Percentiles rank a stretch among this genome's conserved stretches.
Evolutionary conservation across 2,329 filamentous ascomycete genomes (phyloP).

Genomic region (Stachybotrys chartarum): DNA sequence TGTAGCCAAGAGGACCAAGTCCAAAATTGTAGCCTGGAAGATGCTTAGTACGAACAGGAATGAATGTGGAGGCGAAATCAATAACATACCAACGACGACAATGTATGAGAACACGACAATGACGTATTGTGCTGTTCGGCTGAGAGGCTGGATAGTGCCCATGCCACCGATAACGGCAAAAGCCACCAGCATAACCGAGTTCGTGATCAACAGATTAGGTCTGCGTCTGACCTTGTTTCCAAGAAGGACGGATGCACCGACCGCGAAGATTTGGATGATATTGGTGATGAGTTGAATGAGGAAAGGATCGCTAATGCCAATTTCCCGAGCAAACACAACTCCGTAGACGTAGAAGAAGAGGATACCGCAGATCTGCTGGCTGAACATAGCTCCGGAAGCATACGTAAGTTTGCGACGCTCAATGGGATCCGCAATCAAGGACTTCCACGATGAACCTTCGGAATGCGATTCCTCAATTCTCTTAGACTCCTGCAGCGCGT

Average conservation of each 20-base stretch:
- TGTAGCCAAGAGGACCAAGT: slow-evolving; percentile 28
- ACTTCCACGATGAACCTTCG: slow-evolving; percentile 25
- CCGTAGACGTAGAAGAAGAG: slow-evolving; percentile 32
- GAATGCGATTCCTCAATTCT: slow-evolving; percentile 11
- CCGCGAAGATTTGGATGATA: slow-evolving; percentile 27
- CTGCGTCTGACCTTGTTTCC: slow-evolving; percentile 27
- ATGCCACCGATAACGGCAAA: slow-evolving; percentile 17
- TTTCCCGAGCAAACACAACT: slow-evolving; percentile 27
- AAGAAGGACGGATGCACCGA: slow-evolving; percentile 21
- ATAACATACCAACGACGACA: slow-evolving; percentile 15
- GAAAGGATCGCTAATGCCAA: slow-evolving; percentile 27
- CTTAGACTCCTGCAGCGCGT: slow-evolving; percentile 10
- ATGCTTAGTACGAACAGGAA: neutral
- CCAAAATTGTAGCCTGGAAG: slow-evolving; percentile 31
- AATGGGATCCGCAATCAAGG: slow-evolving; percentile 29
- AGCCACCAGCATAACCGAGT: slow-evolving; percentile 19
- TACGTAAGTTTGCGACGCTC: slow-evolving; percentile 34
- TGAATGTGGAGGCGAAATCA: neutral
- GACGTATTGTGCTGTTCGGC: slow-evolving; percentile 8
- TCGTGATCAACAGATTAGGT: slow-evolving; percentile 23
- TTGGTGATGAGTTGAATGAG: slow-evolving; percentile 28
- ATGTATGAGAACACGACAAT: slow-evolving; percentile 18
- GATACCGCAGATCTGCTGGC: slow-evolving; percentile 36
- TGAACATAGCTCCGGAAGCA: slow-evolving; percentile 29
- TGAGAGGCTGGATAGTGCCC: slow-evolving; percentile 6